Base-by-base conservation (phyloP, 352 stramenopile genomes). In the Lagenidium giganteum region DNA sequence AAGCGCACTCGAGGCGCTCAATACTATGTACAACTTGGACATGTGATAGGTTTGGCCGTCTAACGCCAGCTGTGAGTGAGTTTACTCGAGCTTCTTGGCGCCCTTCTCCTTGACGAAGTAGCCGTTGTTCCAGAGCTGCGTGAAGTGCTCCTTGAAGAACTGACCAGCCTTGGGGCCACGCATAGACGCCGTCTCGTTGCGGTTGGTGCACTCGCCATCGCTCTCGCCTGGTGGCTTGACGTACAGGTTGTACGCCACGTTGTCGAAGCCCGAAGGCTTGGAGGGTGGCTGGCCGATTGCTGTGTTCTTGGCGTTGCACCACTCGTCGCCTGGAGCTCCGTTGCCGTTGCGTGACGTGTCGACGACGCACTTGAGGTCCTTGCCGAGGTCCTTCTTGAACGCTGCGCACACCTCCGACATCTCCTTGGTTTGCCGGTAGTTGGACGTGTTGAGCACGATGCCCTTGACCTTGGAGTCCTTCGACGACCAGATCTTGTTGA, bases 321-420 rank as follows among this genome's bases (percentile, higher is more conserved):
- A 90, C 39, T 87, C 78, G 33, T 47, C 58, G 20, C n/a, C 31
- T 5, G 55, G 51, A 1, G 58, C 56, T 2, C 53, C 61, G 24
- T 72, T 75, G 51, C 73, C 70, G 37, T 90, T 87, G 8, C 78
- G 67, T 0, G 71, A 84, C 0, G 78, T 87, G 49, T 91, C 78
- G 9, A 85, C 40, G 25, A 87, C 60, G 44, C 78, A 91, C 43
- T 71, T 24, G 27, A 51, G 13, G 29, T 54, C 41, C 1, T 32
- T 64, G 3, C 60, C 70, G n/a, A n/a, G n/a, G n/a, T n/a, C n/a
- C n/a, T n/a, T n/a, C n/a, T n/a, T n/a, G n/a, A n/a, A n/a, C n/a
- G n/a, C n/a, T n/a, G n/a, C n/a, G 46, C 76, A 89, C 23, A 78
- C 59, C 13, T 34, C 57, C 6, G 53, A 42, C 16, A 78, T 64